A percentile compares a stretch with the other conserved stretches of the same genome.
phyloP scores from a whole-genome alignment of 2,329 filamentous ascomycete genomes.

The Alternaria arbusti region DNA sequence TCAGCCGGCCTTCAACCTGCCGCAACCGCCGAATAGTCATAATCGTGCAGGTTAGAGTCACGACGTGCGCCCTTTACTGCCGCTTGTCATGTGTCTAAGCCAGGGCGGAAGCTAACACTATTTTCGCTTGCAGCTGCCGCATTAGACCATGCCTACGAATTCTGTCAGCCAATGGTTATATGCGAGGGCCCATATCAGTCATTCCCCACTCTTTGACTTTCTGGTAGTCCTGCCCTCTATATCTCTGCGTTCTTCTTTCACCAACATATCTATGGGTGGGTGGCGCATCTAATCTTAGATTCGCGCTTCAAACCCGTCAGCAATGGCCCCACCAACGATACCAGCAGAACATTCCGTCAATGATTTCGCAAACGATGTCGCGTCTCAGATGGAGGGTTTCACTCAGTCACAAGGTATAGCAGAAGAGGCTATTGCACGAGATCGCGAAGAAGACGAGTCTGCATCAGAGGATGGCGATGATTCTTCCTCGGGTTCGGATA shows the following conservation, averaged over 20 bases:
- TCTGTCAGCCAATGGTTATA: conserved; percentile 11
- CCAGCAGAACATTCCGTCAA: conserved; percentile 14
- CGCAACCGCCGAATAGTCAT: neutral
- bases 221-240: conserved; percentile 3
- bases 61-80: neutral
- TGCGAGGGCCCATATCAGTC: conserved; percentile 6
- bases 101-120: conserved; percentile 29
- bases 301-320: neutral
- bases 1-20: neutral
- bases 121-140: conserved; percentile 24
- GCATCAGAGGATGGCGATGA: conserved; percentile 65
- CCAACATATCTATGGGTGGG: neutral
- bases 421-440: conserved; percentile 47
- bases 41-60: conserved; percentile 9
- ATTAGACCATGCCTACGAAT: conserved; percentile 12
- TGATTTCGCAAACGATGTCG: conserved; percentile 30
- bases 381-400: conserved; percentile 41
- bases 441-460: conserved; percentile 52
- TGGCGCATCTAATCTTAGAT: neutral
- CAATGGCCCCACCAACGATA: conserved; percentile 26
- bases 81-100: conserved; percentile 11
- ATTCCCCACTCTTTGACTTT: conserved; percentile 13
- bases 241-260: neutral
- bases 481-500: conserved; percentile 52
- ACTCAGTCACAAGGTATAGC: conserved; percentile 43